Evolutionary conservation across 805 yeast genomes (phyloP), one percentile per base, ranked within the genome.

Genomic region (Saccharomycopsis amapae): DNA sequence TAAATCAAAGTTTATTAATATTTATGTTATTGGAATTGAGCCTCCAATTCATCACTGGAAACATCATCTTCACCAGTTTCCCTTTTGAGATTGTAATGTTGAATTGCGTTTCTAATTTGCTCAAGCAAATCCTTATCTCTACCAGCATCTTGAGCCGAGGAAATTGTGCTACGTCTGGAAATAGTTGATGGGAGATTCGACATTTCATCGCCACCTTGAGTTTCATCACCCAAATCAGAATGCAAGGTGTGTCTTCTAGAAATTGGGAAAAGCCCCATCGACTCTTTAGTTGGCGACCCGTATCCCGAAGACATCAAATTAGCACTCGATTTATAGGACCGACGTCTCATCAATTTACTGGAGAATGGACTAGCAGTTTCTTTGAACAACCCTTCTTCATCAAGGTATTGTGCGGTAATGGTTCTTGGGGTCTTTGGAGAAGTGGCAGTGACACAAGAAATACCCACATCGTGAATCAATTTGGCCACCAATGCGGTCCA

Each of bases 401-500:
- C 52, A 34, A 51, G 36, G 19, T 31, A 50, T 33, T 40, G 46
- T 34, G 49, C 49, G 31, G 48, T 49, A 31, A 40, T 46, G 4
- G 51, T 45, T 30, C 50, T 40, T 33, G 58, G 54, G 15, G 55
- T 52, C 48, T 52, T 55, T 10, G 55, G 54, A 45, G 46, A 51
- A 47, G 38, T 36, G 32, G 52, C 37, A 15, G 58, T 55, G 41
- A 61, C 64, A 59, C 81, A 78, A 0, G 86, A 73, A 38, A 78
- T 73, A 49, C 96, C 96, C 37, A 85, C 84, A 64, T 89, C 90
- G 60, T 85, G 93, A 58, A 89, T 85, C 76, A 88, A 78, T 64
- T 90, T 84, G 36, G 95, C 95, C 43, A 87, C 93, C 38, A 89
- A 71, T 0, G 95, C 89, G 1, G 96, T 88, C 97, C 97, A 88